phyloP scores from a whole-genome alignment of 176 grass and related monocot genomes.

The Oryza nivara region DNA sequence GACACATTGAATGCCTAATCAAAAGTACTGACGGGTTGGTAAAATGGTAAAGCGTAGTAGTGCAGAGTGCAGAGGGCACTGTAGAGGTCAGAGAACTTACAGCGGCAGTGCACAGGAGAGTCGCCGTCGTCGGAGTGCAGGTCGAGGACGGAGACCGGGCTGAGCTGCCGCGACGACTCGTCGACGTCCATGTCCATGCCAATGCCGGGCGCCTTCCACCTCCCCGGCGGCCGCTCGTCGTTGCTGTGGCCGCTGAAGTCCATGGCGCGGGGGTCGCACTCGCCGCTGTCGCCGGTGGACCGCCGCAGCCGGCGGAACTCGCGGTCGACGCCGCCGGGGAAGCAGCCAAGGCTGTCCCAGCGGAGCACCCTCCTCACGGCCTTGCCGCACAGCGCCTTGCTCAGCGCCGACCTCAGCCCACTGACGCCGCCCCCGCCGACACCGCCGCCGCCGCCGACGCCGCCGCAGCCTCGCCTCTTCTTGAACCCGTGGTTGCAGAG shows the following conservation, averaged over 20 bases:
- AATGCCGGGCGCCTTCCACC: conserved; percentile 41
- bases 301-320: conserved; percentile 61
- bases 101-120: conserved; percentile 31
- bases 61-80: background rate
- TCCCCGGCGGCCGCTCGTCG: background rate
- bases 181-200: conserved; percentile 41
- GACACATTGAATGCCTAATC: background rate
- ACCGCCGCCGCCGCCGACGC: background rate
- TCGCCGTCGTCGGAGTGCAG: conserved; percentile 57
- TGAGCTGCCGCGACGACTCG: conserved; percentile 67
- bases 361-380: conserved; percentile 43
- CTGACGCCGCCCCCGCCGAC: background rate
- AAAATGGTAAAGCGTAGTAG: background rate
- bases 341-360: conserved; percentile 44
- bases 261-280: conserved; percentile 45
- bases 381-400: conserved; percentile 42
- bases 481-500: conserved; percentile 62
- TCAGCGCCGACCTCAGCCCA: conserved; percentile 29
- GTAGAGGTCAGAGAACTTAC: conserved; percentile 25
- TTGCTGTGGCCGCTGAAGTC: conserved; percentile 12
- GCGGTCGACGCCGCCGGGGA: conserved; percentile 30
- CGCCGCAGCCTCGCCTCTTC: conserved; percentile 18
- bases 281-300: conserved; percentile 42
- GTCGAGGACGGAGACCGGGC: conserved; percentile 93
- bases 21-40: background rate